phyloP scores from a whole-genome alignment of 1,284 basidiomycete species.

The Tilletia indica region DNA sequence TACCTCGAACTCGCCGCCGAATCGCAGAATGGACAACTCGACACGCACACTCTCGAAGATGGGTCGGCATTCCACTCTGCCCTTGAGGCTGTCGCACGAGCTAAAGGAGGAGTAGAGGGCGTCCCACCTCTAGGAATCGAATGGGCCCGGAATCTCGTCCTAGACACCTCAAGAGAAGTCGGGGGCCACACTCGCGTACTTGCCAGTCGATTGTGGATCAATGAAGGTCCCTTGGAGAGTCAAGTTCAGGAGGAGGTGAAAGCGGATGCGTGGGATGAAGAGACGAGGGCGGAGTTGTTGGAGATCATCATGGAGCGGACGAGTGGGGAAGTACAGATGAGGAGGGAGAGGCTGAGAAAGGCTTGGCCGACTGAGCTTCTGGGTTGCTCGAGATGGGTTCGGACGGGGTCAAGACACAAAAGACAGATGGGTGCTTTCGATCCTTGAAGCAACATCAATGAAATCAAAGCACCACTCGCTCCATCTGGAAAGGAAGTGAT shows the following conservation, averaged over 20 bases:
- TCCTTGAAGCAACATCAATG: too few relatives aligned
- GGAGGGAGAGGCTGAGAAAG: neutral
- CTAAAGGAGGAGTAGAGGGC: neutral
- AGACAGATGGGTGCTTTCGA: too few relatives aligned
- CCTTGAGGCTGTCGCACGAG: neutral
- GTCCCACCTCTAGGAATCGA: neutral
- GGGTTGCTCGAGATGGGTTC: too few relatives aligned
- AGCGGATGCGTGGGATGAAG: neutral
- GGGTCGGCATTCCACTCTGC: neutral
- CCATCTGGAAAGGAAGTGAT: too few relatives aligned
- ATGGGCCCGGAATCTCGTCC: conserved; percentile 4
- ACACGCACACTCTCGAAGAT: neutral
- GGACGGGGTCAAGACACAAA: too few relatives aligned
- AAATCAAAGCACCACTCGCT: too few relatives aligned
- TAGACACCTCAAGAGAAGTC: neutral
- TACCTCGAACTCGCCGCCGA: neutral
- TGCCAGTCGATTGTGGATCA: neutral
- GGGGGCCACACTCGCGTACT: neutral
- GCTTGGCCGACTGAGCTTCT: conserved; percentile 2
- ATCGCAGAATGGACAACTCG: neutral
- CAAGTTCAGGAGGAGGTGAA: neutral
- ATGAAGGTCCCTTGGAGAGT: neutral
- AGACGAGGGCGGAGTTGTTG: neutral
- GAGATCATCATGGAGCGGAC: neutral
- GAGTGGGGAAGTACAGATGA: neutral